Percentiles rank a stretch among this genome's conserved stretches.
Conservation (phyloP, 1,284 basidiomycete genomes). For the Ceratobasidium sp. region DNA sequence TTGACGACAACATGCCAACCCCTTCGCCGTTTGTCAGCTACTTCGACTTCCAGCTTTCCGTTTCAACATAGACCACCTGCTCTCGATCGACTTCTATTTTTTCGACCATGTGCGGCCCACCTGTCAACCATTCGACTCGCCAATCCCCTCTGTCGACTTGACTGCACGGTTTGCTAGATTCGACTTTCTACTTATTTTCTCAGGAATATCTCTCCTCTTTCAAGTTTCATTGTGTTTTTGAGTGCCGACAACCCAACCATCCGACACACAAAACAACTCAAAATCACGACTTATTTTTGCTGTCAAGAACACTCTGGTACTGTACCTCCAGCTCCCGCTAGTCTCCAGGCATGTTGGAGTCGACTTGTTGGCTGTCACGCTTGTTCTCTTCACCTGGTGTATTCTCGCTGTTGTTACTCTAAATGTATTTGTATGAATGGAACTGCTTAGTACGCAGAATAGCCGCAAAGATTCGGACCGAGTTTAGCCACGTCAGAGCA, state of each 20-base stretch:
- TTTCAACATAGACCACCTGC: background rate
- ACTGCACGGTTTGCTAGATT: slow-evolving; percentile 34
- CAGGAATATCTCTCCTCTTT: slow-evolving; percentile 4
- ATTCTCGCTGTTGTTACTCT: slow-evolving; percentile 28
- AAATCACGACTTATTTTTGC: slow-evolving; percentile 1
- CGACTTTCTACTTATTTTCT: slow-evolving; percentile 26
- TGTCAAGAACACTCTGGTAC: slow-evolving; percentile 21
- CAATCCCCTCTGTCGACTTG: background rate
- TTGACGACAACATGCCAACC: background rate
- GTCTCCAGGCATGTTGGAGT: slow-evolving; percentile 38
- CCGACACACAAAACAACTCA: background rate
- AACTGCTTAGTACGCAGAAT: background rate
- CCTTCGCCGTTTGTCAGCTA: background rate
- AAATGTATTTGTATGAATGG: slow-evolving; percentile 34
- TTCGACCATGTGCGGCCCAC: background rate
- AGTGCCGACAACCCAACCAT: slow-evolving; percentile 1
- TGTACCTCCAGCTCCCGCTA: background rate
- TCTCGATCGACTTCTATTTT: background rate
- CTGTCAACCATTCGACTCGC: slow-evolving; percentile 4
- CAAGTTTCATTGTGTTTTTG: slow-evolving; percentile 5
- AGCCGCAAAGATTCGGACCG: background rate
- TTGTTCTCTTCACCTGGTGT: slow-evolving; percentile 33
- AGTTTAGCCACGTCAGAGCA: slow-evolving; percentile 6
- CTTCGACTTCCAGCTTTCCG: background rate
- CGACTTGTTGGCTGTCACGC: slow-evolving; percentile 15